Conservation (phyloP, 2,329 filamentous ascomycete genomes). For the Trichoderma harzianum region DNA sequence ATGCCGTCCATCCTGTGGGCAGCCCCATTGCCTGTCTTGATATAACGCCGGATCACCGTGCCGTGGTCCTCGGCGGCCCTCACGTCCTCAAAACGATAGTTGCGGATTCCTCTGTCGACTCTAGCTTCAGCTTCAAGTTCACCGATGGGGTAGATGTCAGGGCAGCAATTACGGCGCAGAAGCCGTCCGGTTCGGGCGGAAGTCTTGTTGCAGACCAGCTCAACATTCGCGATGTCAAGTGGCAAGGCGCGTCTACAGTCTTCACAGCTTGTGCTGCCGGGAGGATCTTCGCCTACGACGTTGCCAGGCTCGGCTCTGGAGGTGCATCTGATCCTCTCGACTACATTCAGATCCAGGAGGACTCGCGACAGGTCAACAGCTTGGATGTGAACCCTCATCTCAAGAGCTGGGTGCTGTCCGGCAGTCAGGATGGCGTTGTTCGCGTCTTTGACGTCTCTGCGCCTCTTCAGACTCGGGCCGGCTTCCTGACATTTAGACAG, state of each 20-base stretch:
- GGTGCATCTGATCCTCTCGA: slow-evolving; percentile 47
- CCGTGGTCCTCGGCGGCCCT: slow-evolving; percentile 54
- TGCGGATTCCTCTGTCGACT: slow-evolving; percentile 43
- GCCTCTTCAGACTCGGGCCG: slow-evolving; percentile 46
- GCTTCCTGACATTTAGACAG: slow-evolving; percentile 49
- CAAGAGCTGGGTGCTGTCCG: slow-evolving; percentile 56
- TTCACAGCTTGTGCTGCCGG: slow-evolving; percentile 63
- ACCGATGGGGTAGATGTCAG: slow-evolving; percentile 58
- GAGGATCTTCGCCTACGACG: slow-evolving; percentile 63
- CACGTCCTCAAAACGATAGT: slow-evolving; percentile 60
- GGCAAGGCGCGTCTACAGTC: slow-evolving; percentile 52
- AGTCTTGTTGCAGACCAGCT: slow-evolving; percentile 52
- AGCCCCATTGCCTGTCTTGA: slow-evolving; percentile 57
- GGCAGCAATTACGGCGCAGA: slow-evolving; percentile 51
- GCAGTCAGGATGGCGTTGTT: slow-evolving; percentile 61
- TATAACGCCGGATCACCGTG: slow-evolving; percentile 53
- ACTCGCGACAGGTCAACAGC: slow-evolving; percentile 61
- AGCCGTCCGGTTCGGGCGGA: slow-evolving; percentile 39
- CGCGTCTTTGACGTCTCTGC: slow-evolving; percentile 58
- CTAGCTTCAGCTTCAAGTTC: slow-evolving; percentile 40
- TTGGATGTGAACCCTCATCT: slow-evolving; percentile 61
- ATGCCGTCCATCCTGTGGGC: slow-evolving; percentile 50
- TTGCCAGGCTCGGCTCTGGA: slow-evolving; percentile 47
- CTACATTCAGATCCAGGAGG: slow-evolving; percentile 57
- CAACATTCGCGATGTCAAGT: slow-evolving; percentile 61